A percentile compares a stretch with the other conserved stretches of the same genome.
These are phyloP conservation scores for Erysimum cheiri DNA, from an alignment of 441 rosid genomes.

Conservation along the genomic window DNA sequence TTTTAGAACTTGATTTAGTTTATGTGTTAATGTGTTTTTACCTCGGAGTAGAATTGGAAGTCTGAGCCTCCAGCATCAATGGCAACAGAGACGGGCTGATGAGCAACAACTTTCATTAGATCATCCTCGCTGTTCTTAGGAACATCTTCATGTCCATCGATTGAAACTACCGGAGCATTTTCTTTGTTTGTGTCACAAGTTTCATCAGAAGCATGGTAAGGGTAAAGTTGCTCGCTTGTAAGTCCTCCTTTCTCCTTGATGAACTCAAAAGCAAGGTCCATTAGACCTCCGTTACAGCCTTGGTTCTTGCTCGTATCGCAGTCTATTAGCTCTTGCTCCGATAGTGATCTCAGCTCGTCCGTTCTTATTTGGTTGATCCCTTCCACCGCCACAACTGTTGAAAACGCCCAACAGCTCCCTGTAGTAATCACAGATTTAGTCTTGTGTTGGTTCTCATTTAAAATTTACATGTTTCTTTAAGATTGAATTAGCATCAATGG, in stretches of 20 bases:
- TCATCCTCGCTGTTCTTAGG: slow-evolving; percentile 49
- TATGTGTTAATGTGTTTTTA: neutral
- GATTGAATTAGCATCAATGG: neutral
- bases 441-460: neutral
- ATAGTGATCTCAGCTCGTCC: slow-evolving; percentile 36
- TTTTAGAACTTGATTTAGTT: neutral
- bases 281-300: slow-evolving; percentile 52
- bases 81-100: slow-evolving; percentile 53
- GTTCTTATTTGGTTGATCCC: slow-evolving; percentile 46
- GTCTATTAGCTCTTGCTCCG: slow-evolving; percentile 57
- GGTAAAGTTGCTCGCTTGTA: slow-evolving; percentile 46
- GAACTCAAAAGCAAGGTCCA: slow-evolving; percentile 55
- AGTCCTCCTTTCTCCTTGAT: slow-evolving; percentile 49
- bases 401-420: slow-evolving; percentile 65
- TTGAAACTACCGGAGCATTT: slow-evolving; percentile 45
- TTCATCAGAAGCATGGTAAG: slow-evolving; percentile 47
- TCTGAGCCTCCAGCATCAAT: slow-evolving; percentile 50
- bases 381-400: slow-evolving; percentile 52
- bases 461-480: neutral
- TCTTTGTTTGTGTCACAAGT: slow-evolving; percentile 44
- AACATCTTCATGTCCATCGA: slow-evolving; percentile 50
- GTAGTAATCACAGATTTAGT: slow-evolving; percentile 4
- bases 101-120: slow-evolving; percentile 51
- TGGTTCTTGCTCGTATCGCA: slow-evolving; percentile 45
- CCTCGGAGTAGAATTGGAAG: slow-evolving; percentile 51